Base-by-base conservation (phyloP, 2,329 filamentous ascomycete species). In the Metarhizium guizhouense region DNA sequence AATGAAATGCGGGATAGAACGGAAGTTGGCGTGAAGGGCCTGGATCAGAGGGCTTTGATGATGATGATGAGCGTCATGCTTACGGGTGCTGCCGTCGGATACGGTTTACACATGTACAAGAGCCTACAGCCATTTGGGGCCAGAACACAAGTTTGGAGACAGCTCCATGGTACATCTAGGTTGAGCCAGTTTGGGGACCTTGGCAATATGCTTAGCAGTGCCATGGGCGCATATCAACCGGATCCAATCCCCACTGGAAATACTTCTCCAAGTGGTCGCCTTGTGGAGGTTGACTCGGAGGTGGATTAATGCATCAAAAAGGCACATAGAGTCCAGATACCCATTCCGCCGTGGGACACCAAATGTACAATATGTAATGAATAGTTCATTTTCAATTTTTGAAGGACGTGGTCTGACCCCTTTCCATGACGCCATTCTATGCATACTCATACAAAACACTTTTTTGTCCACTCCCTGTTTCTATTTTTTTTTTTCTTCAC, bases 101-200 rank as follows among this genome's bases (percentile, higher is more conserved):
- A 74, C 50, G 69, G 71, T 1, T 64, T 72, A 8, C 65, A 71
- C 42, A 57, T 72, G 14, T 77, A 77, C 62, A 69, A 67, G 34
- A 64, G 67, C 2, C 62, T 79, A 55, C 67, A 72, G 30, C 73
- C 76, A 1, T 76, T 78, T 58, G 78, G 78, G 1, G 65, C 71
- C n/a, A 64, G 67, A 20, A 67, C 68, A 13, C 74, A 81, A 52
- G 61, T 71, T 2, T 81, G 78, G 70, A 65, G 66, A 55, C 63
- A 70, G 1, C 56, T 62, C n/a, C 65, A 58, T 43, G 62, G 60
- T 13, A 62, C 67, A 1, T 64, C 67, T 2, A 66, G 65, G 52
- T 58, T 80, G 38, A 68, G 70, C 51, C 70, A 71, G 56, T 77
- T 78, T 59, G 78, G 77, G 3, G 74, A 76, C 25, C 65, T 78